Conservation (phyloP, 176 grass and related monocot species). For the Aegilops bicornis region DNA sequence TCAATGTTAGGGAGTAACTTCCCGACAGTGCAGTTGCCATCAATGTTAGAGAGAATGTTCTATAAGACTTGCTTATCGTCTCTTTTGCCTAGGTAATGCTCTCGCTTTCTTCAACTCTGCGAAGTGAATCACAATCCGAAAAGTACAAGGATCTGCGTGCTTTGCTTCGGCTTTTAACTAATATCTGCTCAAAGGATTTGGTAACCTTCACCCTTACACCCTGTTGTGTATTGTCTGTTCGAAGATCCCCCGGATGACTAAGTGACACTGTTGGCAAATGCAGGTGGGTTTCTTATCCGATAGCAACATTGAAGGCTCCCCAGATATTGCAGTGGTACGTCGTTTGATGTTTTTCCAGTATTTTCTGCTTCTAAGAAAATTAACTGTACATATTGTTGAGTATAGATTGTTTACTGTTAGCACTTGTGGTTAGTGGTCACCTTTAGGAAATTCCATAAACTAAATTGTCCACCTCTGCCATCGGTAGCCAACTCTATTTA, state of each 20-base stretch:
- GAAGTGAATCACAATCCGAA: constrained; percentile 83
- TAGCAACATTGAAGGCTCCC: constrained; percentile 46
- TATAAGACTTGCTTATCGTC: not conserved
- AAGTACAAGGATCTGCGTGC: constrained; percentile 98
- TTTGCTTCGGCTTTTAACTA: constrained; percentile 93
- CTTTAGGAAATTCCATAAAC: not conserved
- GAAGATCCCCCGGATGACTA: constrained; percentile 35
- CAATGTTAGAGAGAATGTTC: not conserved
- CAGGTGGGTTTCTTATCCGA: constrained; percentile 93
- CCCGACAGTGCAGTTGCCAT: not conserved
- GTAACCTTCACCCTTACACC: constrained; percentile 42
- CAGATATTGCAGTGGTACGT: constrained; percentile 95
- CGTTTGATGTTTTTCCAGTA: not conserved
- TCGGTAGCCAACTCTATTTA: not conserved
- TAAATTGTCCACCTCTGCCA: constrained; percentile 3
- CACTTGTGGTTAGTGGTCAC: constrained; percentile 2
- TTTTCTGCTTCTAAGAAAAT: constrained; percentile 19
- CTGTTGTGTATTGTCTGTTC: not conserved
- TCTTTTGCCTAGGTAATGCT: constrained; percentile 75
- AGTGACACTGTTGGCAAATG: constrained; percentile 32
- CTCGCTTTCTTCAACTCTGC: constrained; percentile 77
- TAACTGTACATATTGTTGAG: not conserved
- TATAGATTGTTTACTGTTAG: not conserved
- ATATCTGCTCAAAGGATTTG: constrained; percentile 99
- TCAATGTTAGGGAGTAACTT: not conserved